These are phyloP conservation scores for Lactarius sp. DNA, from an alignment of 768 basidiomycete genomes.

Conservation along the genomic window DNA sequence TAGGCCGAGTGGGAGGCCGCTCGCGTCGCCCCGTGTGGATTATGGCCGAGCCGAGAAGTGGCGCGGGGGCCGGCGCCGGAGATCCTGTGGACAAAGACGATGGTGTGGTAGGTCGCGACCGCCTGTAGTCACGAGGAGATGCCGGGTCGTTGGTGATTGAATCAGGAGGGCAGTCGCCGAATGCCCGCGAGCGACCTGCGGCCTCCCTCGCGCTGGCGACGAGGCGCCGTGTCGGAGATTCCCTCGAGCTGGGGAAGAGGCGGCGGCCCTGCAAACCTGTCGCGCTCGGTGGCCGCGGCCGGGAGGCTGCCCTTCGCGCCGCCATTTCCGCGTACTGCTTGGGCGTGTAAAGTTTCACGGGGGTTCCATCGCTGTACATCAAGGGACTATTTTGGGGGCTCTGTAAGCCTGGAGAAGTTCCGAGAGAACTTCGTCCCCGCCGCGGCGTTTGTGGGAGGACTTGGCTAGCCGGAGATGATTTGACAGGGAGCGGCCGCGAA, in stretches of 20 bases:
- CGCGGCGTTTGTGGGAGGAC: background rate
- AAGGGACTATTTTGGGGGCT: background rate
- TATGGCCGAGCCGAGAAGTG: background rate
- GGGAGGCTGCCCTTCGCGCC: background rate
- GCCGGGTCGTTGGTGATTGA: background rate
- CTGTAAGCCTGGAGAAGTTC: background rate
- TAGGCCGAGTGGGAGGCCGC: background rate
- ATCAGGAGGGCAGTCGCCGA: background rate
- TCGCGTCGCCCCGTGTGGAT: background rate
- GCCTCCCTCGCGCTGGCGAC: background rate
- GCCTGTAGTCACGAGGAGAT: background rate
- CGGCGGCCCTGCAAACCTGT: background rate
- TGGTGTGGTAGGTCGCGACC: background rate
- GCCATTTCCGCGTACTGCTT: background rate
- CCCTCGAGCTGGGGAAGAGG: conserved; percentile 1
- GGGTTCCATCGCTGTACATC: background rate
- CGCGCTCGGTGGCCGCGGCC: background rate
- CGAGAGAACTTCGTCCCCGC: background rate
- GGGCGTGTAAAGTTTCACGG: conserved; percentile 2
- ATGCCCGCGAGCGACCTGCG: background rate
- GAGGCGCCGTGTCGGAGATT: conserved; percentile 2
- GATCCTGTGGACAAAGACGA: background rate
- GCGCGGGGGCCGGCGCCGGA: background rate
- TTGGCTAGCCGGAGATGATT: background rate
- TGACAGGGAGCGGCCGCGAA: background rate